Conservation (phyloP, 306 rosid species). For the Begonia masoniana region DNA sequence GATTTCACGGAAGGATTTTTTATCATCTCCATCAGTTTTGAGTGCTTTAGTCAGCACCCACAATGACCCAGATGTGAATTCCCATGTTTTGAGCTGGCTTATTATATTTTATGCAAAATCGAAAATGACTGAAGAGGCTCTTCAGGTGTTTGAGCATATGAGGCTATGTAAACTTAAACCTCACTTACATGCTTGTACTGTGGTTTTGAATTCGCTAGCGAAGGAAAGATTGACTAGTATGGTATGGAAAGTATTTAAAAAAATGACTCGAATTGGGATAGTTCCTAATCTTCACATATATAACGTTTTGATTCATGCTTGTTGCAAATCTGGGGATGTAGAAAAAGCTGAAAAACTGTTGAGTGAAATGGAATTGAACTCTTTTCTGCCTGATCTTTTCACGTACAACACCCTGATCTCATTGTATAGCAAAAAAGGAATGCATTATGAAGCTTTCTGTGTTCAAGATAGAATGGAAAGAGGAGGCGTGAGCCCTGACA, state of each 20-base stretch:
- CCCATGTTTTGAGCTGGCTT: slow-evolving; percentile 87
- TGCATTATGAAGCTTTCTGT: slow-evolving; percentile 77
- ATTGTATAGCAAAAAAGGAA: slow-evolving; percentile 46
- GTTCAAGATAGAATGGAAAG: slow-evolving; percentile 70
- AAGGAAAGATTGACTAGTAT: slow-evolving; percentile 41
- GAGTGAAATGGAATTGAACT: slow-evolving; percentile 58
- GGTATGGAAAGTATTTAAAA: slow-evolving; percentile 70
- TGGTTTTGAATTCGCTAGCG: slow-evolving; percentile 58
- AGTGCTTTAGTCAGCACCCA: slow-evolving; percentile 31
- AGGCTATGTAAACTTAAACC: slow-evolving; percentile 38
- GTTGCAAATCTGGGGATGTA: slow-evolving; percentile 60
- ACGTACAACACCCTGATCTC: slow-evolving; percentile 82
- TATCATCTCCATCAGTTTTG: slow-evolving; percentile 67
- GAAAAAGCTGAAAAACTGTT: slow-evolving; percentile 52
- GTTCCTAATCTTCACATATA: slow-evolving; percentile 51
- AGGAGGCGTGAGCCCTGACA: slow-evolving; percentile 58
- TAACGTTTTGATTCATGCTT: slow-evolving; percentile 76
- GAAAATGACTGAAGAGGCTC: slow-evolving; percentile 57
- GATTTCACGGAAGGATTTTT: slow-evolving; percentile 45
- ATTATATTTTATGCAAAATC: slow-evolving; percentile 45
- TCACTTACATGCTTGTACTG: slow-evolving; percentile 75
- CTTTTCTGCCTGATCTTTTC: slow-evolving; percentile 57
- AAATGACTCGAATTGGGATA: slow-evolving; percentile 40
- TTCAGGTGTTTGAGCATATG: slow-evolving; percentile 73
- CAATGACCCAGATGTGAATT: slow-evolving; percentile 43